Conservation (phyloP, 306 rosid genomes). For the Medicago lupulina region DNA sequence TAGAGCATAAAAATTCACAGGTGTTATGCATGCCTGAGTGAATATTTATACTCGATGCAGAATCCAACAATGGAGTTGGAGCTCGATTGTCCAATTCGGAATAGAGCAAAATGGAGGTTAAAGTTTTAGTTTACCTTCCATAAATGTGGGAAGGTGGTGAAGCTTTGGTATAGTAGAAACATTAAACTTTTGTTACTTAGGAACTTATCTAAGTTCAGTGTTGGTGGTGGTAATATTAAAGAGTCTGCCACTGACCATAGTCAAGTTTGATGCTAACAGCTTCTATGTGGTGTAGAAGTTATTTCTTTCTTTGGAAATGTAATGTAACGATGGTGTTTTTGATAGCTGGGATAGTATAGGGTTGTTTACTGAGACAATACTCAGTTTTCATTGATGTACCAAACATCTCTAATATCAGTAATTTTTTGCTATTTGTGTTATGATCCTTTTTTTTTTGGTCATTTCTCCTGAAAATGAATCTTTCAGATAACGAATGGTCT, state of each 20-base stretch:
- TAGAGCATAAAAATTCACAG: constrained; percentile 90
- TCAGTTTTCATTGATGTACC: constrained; percentile 50
- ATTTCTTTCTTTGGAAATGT: constrained; percentile 48
- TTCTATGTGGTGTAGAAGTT: constrained; percentile 49
- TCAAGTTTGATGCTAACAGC: constrained; percentile 58
- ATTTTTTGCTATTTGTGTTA: constrained; percentile 52
- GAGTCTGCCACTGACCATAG: constrained; percentile 52
- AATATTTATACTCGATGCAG: constrained; percentile 92
- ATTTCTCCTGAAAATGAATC: constrained; percentile 42
- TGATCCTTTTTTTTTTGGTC: constrained; percentile 41
- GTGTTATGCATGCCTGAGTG: constrained; percentile 62
- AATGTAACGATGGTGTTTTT: constrained; percentile 40
- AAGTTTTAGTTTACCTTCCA: constrained; percentile 80
- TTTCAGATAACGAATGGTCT: constrained; percentile 52
- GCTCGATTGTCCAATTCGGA: constrained; percentile 84
- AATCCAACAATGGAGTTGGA: constrained; percentile 89
- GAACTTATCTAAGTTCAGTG: constrained; percentile 46
- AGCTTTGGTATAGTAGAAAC: constrained; percentile 57
- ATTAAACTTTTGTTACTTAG: constrained; percentile 52
- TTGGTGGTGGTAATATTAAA: constrained; percentile 61
- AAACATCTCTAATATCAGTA: constrained; percentile 40
- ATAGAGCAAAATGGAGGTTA: constrained; percentile 94
- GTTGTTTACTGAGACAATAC: constrained; percentile 46
- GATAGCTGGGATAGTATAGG: constrained; percentile 44
- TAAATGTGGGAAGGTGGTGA: constrained; percentile 60